Conservation (phyloP, 2,329 filamentous ascomycete genomes). For the Penicillium sp. region DNA sequence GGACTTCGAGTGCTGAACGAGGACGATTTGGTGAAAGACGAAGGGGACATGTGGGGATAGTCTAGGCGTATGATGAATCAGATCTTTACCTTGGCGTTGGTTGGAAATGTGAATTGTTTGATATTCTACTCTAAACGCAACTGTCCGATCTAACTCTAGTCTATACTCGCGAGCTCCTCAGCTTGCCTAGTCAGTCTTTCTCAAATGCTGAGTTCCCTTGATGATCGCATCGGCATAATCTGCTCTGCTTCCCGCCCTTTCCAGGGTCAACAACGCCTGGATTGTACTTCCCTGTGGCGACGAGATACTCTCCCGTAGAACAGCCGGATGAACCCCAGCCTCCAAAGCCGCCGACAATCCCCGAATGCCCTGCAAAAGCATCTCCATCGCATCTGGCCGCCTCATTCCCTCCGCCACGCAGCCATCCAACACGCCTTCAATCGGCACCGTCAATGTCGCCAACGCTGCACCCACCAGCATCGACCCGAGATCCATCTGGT, state of each 20-base stretch:
- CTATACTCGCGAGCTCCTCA: too few species aligned
- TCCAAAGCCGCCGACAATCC: conserved; percentile 55
- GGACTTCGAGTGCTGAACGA: conserved; percentile 43
- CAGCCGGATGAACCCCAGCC: conserved; percentile 55
- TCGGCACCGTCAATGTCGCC: conserved; percentile 54
- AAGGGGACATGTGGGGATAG: conserved; percentile 44
- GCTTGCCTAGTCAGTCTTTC: conserved; percentile 3
- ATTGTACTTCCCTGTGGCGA: conserved; percentile 60
- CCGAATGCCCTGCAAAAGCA: conserved; percentile 56
- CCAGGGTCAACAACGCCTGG: conserved; percentile 53
- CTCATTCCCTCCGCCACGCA: conserved; percentile 59
- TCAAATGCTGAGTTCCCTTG: conserved; percentile 27
- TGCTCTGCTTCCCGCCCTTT: conserved; percentile 53
- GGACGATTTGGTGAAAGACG: conserved; percentile 44
- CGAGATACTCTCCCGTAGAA: conserved; percentile 56
- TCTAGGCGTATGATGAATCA: background rate
- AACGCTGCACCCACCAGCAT: conserved; percentile 57
- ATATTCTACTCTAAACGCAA: too few species aligned
- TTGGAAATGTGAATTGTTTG: background rate
- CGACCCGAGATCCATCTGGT: conserved; percentile 51
- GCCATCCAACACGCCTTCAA: conserved; percentile 58
- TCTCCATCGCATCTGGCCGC: conserved; percentile 54
- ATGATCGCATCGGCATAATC: conserved; percentile 49
- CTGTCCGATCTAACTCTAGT: too few species aligned
- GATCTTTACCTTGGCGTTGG: too few species aligned